Percentiles rank a stretch among this genome's conserved stretches.
Conservation (phyloP, 208 protist species). For the Leptomonas seymouri region DNA sequence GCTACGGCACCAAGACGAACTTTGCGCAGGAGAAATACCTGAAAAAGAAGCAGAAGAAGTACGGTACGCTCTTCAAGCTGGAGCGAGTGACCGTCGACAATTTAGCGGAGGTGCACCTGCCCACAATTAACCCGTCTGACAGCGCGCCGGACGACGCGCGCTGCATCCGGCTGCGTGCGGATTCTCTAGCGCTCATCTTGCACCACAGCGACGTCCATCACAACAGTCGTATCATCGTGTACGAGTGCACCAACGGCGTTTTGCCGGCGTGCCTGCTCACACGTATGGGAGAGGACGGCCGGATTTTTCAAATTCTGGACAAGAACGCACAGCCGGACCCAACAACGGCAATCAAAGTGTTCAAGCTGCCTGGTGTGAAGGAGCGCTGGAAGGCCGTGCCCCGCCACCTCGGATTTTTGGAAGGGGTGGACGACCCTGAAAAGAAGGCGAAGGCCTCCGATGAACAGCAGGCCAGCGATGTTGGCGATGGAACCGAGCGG, state of each 20-base stretch:
- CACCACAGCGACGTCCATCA: conserved; percentile 86
- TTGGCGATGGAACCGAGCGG: conserved; percentile 10
- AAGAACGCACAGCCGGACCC: conserved; percentile 79
- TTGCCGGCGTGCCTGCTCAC: conserved; percentile 73
- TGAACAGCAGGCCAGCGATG: neutral
- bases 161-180: conserved; percentile 72
- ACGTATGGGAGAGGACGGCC: conserved; percentile 64
- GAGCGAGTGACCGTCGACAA: conserved; percentile 75
- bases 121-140: conserved; percentile 82
- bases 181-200: conserved; percentile 86
- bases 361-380: conserved; percentile 62
- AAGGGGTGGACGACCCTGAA: conserved; percentile 44
- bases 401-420: conserved; percentile 71
- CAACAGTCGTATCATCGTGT: conserved; percentile 75
- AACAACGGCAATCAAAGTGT: conserved; percentile 54
- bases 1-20: conserved; percentile 86
- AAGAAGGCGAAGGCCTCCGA: conserved; percentile 6
- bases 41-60: conserved; percentile 91
- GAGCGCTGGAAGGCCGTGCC: conserved; percentile 88
- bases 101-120: conserved; percentile 76
- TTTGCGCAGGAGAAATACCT: conserved; percentile 94
- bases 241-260: conserved; percentile 86
- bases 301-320: conserved; percentile 85
- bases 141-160: conserved; percentile 62
- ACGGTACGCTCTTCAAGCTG: conserved; percentile 85